Evolutionary conservation across 768 basidiomycete species (phyloP).

Genomic region (Boletus rubescentipes): DNA sequence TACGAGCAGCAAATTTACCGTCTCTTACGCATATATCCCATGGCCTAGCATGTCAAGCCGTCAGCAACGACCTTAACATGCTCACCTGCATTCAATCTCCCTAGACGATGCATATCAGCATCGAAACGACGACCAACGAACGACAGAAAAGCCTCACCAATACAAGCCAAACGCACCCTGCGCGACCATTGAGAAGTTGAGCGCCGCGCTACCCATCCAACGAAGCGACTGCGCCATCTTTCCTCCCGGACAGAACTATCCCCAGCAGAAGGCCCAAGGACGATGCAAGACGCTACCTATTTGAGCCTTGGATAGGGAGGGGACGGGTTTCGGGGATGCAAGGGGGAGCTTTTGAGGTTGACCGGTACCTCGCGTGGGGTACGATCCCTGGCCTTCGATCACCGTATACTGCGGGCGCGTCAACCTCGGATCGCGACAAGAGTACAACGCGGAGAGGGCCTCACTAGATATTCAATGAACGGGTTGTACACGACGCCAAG

Average conservation of each 20-base stretch:
- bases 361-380: conserved; percentile 52
- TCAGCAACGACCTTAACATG: conserved; percentile 3
- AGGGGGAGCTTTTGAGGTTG: conserved; percentile 65
- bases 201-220: conserved; percentile 79
- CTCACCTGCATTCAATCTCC: conserved; percentile 79
- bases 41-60: conserved; percentile 40
- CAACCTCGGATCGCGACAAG: neutral
- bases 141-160: conserved; percentile 50
- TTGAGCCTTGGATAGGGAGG: conserved; percentile 70
- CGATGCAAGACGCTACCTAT: conserved; percentile 44
- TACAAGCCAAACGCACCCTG: conserved; percentile 87
- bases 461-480: conserved; percentile 79
- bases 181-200: conserved; percentile 83
- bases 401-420: conserved; percentile 62
- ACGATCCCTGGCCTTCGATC: conserved; percentile 77
- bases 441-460: neutral
- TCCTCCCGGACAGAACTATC: conserved; percentile 67
- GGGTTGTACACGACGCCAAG: no score
- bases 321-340: conserved; percentile 57
- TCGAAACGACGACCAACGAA: neutral
- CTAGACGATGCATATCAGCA: conserved; percentile 34
- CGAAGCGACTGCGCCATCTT: conserved; percentile 85
- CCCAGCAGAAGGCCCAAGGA: conserved; percentile 42
- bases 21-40: conserved; percentile 81
- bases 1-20: neutral